Conservation (phyloP, 179 eudicot species). For the Nepenthes alata region DNA sequence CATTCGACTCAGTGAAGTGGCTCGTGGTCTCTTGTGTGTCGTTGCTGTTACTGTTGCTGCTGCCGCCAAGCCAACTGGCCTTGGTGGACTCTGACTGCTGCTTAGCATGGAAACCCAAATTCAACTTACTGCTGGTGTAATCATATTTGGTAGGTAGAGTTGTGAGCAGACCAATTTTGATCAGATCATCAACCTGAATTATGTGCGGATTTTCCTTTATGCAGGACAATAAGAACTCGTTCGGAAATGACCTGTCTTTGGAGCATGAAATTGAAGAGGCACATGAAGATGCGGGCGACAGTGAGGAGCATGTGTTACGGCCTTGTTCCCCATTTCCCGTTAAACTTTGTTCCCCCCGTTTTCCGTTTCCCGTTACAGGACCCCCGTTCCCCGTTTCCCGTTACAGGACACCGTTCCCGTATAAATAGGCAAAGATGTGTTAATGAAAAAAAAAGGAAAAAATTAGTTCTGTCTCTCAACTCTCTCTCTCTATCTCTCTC, state of each 20-base stretch:
- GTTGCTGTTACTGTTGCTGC: not conserved
- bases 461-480: too few relatives aligned
- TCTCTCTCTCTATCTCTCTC: too few relatives aligned
- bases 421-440: too few relatives aligned
- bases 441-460: too few relatives aligned
- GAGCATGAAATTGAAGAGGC: constrained; percentile 15
- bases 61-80: constrained; percentile 10
- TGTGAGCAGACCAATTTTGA: too few relatives aligned
- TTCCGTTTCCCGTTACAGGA: too few relatives aligned
- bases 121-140: constrained; percentile 8
- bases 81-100: constrained; percentile 1
- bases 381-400: too few relatives aligned
- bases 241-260: constrained; percentile 38
- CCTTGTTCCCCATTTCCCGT: too few relatives aligned
- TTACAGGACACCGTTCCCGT: too few relatives aligned
- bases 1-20: constrained; percentile 32
- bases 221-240: constrained; percentile 39
- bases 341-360: too few relatives aligned
- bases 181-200: constrained; percentile 9
- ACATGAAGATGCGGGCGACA: constrained; percentile 30
- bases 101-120: constrained; percentile 9
- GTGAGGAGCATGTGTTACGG: constrained; percentile 20
- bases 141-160: constrained; percentile 9
- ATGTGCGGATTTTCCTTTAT: constrained; percentile 42
- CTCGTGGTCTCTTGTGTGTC: constrained; percentile 44